Evolutionary conservation across 345 rosid species (phyloP).

Genomic region (Erysimum cheiranthoides): DNA sequence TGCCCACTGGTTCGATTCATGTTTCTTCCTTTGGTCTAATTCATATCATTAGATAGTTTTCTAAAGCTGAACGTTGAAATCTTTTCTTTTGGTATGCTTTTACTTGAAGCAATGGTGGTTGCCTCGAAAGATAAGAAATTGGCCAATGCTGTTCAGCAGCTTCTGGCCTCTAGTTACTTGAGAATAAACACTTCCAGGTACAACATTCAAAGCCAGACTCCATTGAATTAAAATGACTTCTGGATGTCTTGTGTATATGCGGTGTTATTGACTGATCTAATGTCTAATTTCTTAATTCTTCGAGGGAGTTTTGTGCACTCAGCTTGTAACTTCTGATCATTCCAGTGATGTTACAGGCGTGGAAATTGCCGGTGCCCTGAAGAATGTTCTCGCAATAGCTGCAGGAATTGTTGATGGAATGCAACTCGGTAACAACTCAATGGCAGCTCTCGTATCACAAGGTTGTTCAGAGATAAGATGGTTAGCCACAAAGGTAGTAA

Average conservation of each 20-base stretch:
- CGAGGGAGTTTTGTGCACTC: slow-evolving; percentile 49
- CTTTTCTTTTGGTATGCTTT: slow-evolving; percentile 14
- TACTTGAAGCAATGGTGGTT: slow-evolving; percentile 86
- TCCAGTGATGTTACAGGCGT: slow-evolving; percentile 98
- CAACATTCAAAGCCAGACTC: slow-evolving; percentile 23
- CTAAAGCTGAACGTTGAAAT: slow-evolving; percentile 9
- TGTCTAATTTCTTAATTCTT: slow-evolving; percentile 13
- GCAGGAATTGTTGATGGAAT: slow-evolving; percentile 96
- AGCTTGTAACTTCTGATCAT: slow-evolving; percentile 76
- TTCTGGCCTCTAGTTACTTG: slow-evolving; percentile 78
- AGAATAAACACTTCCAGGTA: slow-evolving; percentile 94
- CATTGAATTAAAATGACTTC: slow-evolving; percentile 1
- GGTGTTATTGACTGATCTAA: slow-evolving; percentile 20
- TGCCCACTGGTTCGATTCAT: slow-evolving; percentile 72
- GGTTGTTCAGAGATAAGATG: slow-evolving; percentile 97
- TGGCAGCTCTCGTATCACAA: slow-evolving; percentile 97
- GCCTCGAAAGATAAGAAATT: slow-evolving; percentile 87
- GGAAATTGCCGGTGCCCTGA: slow-evolving; percentile 94
- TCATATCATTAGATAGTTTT: neutral
- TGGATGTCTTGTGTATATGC: neutral
- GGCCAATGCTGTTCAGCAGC: slow-evolving; percentile 82
- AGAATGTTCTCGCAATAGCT: slow-evolving; percentile 94
- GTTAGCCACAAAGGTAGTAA: slow-evolving; percentile 84
- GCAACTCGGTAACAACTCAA: slow-evolving; percentile 94
- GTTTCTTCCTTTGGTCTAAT: neutral